These are phyloP conservation scores for Mrakiaceae sp. DNA, from an alignment of 1,284 basidiomycete species.

Conservation along the genomic window DNA sequence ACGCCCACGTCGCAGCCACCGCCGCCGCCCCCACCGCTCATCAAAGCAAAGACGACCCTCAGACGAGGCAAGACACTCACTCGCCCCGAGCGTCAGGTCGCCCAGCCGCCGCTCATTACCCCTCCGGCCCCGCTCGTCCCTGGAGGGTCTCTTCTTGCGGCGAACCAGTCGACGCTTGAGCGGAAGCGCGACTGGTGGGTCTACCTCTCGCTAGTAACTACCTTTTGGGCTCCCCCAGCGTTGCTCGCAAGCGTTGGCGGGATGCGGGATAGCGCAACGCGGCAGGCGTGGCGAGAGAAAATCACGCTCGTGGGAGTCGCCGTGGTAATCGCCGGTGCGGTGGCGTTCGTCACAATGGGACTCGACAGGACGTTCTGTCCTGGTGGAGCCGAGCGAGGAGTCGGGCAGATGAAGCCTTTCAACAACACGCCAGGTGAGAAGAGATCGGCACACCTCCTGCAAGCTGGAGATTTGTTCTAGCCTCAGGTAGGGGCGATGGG, in stretches of 20 bases:
- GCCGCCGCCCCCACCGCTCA: not conserved
- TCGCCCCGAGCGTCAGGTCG: constrained; percentile 85
- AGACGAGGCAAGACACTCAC: constrained; percentile 83
- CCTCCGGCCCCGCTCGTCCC: constrained; percentile 42
- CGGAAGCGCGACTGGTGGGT: constrained; percentile 59
- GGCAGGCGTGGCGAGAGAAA: constrained; percentile 98
- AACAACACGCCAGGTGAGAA: constrained; percentile 19
- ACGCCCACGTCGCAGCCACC: not conserved
- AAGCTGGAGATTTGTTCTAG: no score
- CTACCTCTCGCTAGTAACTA: constrained; percentile 64
- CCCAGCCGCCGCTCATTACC: constrained; percentile 86
- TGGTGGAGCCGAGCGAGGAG: constrained; percentile 26
- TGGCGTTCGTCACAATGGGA: constrained; percentile 92
- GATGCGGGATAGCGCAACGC: constrained; percentile 60
- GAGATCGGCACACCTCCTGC: no score
- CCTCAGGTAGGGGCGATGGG: no score
- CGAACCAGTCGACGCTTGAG: constrained; percentile 26
- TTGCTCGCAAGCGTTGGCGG: constrained; percentile 56
- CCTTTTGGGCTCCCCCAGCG: constrained; percentile 82
- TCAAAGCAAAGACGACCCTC: not conserved
- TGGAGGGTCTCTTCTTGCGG: constrained; percentile 27
- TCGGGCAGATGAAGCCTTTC: constrained; percentile 24
- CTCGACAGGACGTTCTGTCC: constrained; percentile 89
- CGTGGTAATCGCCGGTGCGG: constrained; percentile 57
- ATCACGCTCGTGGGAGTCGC: constrained; percentile 84